A percentile compares a stretch with the other conserved stretches of the same genome.
Evolutionary conservation across 78 protist genomes (phyloP).

Genomic region (Dictyostelium citrinum): DNA sequence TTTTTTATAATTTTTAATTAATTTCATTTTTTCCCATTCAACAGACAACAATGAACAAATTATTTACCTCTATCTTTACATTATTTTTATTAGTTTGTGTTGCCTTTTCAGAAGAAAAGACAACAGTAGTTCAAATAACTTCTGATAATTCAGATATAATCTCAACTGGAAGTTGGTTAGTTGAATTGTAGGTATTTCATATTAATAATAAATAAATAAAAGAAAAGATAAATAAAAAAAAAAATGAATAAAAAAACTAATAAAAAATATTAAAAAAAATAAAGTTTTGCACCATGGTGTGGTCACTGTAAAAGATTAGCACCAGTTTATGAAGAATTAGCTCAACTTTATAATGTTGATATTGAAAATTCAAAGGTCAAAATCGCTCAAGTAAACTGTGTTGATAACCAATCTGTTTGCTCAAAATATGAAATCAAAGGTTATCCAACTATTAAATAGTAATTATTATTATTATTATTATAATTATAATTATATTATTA

Average conservation of each 20-base stretch:
- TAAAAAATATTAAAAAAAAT: not conserved
- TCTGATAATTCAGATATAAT: not conserved
- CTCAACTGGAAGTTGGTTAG: constrained; percentile 8
- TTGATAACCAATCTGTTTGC: constrained; percentile 1
- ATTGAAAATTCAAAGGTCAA: not conserved
- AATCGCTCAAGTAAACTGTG: constrained; percentile 79
- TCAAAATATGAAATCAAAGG: constrained; percentile 21
- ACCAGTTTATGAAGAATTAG: constrained; percentile 87
- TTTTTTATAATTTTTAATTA: not conserved
- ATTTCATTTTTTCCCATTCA: not conserved
- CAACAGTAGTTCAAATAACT: constrained; percentile 9
- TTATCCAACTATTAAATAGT: constrained; percentile 65
- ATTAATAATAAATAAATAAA: not conserved
- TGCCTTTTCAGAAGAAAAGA: not conserved
- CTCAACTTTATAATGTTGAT: constrained; percentile 11
- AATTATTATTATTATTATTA: not conserved
- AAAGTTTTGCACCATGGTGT: constrained; percentile 91
- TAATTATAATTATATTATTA: not conserved
- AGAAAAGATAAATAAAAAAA: not conserved
- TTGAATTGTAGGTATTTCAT: not conserved
- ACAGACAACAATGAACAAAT: not conserved
- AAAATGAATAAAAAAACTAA: not conserved
- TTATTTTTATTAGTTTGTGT: not conserved
- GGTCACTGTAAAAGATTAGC: constrained; percentile 92
- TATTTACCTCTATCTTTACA: not conserved